Evolutionary conservation across 1,139 yeast species (phyloP), one percentile per base, ranked within the genome.

Genomic region (Zygoascus sp.): DNA sequence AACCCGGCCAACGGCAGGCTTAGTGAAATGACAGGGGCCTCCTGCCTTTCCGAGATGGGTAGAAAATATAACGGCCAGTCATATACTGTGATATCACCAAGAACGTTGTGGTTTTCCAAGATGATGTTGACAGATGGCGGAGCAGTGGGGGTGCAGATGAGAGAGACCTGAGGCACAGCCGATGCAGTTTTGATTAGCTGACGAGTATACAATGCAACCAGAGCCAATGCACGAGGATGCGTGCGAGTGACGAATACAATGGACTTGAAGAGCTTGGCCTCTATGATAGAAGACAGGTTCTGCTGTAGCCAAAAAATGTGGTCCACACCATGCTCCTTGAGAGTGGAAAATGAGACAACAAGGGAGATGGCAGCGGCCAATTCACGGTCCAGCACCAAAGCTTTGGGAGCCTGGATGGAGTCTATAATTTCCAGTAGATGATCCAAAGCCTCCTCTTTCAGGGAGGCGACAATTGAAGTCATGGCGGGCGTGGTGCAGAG

Each of bases 311-410:
- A 83, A 19, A 79, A 69, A 17, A 83, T 77, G 51, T 75, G 74
- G 25, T 72, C 76, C 45, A 86, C 79, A 43, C 81, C 85, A 45
- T 69, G 70, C 44, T 74, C 74, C 57, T 79, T 77, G 42, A 84
- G 70, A 17, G 67, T 65, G 50, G 62, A 51, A 62, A 84, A 85
- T 3, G 83, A 77, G 2, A 84, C 76, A 44, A 85, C 67, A 35
- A 72, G 69, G 57, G 87, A 81, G 51, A 86, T 69, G 4, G 77
- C 61, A 1, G 80, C 69, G 5, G 86, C 74, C 28, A 85, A 61
- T 4, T 68, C 58, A 34, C 72, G 71, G 54, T 85, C 88, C 2
- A 85, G 69, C 3, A 84, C 67, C 13, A 86, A 58, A 8, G 63
- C 59, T 46, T 69, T 68, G 9, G 50, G 35, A 8, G 45, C 44